Evolutionary conservation across 805 yeast species (phyloP), one percentile per base, ranked within the genome.

Genomic region (Saccharomyces mikatae): DNA sequence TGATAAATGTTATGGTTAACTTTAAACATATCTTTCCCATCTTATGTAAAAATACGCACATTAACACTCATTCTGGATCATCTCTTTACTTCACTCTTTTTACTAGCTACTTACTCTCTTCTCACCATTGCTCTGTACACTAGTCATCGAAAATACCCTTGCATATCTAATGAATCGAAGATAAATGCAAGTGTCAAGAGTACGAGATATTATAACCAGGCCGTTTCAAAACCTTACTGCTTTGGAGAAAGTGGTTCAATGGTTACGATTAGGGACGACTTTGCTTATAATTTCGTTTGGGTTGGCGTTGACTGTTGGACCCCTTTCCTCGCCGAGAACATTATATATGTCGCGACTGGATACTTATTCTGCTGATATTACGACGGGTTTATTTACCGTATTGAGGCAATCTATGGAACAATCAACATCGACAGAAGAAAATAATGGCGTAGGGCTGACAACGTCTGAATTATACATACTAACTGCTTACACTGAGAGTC

Each of bases 361-460:
- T 29, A 64, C 69, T 2, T 60, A 55, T 24, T 54, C 64, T 14
- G 44, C 59, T 3, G 62, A 66, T 49, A 65, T 68, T 36, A 56
- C 64, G 21, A 30, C 48, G 4, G 72, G 72, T 36, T 58, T 68
- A 8, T 63, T 66, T 31, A 54, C 57, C 9, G 64, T 52, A 10
- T 50, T 68, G 24, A 58, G 59, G 31, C 48, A 52, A n/a, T 56
- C 64, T 1, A 64, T 68, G 3, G 69, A 65, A 48, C 51, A 56
- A 3, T 57, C 58, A 10, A 63, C 61, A 4, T 54, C 68, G 2
- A 57, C 63, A n/a, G 60, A 55, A 47, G 59, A 61, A 21, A 63
- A 65, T 50, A 63, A 66, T 48, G 69, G 69, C 10, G 66, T 62
- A 3, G 69, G 69, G 1, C 51, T 69, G 27, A 66, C 71, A 2